Evolutionary conservation across 768 basidiomycete genomes (phyloP), one percentile per base, ranked within the genome.

Genomic region (Agaricus sinodeliciosus): DNA sequence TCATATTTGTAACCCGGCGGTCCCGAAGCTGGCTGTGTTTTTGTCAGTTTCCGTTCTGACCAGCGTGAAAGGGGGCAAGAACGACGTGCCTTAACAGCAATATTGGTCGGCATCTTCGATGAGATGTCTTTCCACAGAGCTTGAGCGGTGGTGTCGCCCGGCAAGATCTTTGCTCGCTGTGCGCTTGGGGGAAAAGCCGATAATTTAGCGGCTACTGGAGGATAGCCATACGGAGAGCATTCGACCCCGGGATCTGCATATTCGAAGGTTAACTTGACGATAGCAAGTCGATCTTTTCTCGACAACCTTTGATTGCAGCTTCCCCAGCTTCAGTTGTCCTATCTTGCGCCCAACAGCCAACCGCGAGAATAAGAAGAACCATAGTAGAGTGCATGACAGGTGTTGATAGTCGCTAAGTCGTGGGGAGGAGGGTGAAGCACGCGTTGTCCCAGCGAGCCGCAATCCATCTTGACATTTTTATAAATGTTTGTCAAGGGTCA

Each of bases 101-200:
- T 11, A 31, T 31, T 31, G 31, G 31, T 4, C 7, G 31, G 31
- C 7, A 31, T 77, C 80, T 13, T 67, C 1, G 60, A 48, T 22
- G 65, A 59, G 22, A 84, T 79, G 34, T 67, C 65, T 4, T 66
- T 58, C 70, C 74, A 83, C 54, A 72, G 71, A 6, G 63, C 61
- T 41, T 63, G 65, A 0, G 75, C 80, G n/a, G 67, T 69, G 18
- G 62, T 60, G 55, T 81, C 80, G 16, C 55, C 67, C 2, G 67
- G 27, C 3, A 80, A 26, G 56, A 82, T 76, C 2, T 58, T 60
- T 2, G 78, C 78, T 0, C 65, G 58, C n/a, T 67, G 57, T 76
- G 78, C 79, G 19, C 73, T 60, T 5, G 68, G 6, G 2, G 80
- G 80, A 60, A 79, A 81, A 1, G 68, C 58, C 0, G 63, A 28